A percentile compares a stretch with the other conserved stretches of the same genome.
phyloP scores from a whole-genome alignment of 805 yeast species.

The Nakazawaea pomicola region DNA sequence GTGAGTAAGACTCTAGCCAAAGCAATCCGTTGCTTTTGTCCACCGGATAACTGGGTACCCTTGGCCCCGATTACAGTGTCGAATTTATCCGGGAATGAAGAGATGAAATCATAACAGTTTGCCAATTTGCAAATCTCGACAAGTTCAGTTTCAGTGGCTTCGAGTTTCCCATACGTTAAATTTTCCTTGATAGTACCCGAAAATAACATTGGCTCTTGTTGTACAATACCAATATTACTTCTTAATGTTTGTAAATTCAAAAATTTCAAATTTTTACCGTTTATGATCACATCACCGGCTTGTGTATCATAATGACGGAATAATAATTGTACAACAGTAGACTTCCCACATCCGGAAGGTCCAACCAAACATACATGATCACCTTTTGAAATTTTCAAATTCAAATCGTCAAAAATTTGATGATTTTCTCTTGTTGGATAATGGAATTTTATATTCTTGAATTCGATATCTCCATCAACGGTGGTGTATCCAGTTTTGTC shows the following conservation, averaged over 20 bases:
- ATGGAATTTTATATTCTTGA: constrained; percentile 59
- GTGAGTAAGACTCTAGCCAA: constrained; percentile 81
- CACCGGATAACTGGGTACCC: constrained; percentile 88
- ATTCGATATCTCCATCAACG: constrained; percentile 51
- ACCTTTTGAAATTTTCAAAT: constrained; percentile 64
- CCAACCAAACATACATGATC: constrained; percentile 93
- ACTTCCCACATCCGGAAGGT: constrained; percentile 96
- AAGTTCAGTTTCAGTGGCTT: constrained; percentile 57
- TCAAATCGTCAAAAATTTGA: constrained; percentile 55
- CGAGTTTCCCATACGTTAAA: constrained; percentile 66
- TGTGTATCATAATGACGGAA: constrained; percentile 80
- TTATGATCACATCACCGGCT: constrained; percentile 58
- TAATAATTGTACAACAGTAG: constrained; percentile 76
- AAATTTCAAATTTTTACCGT: constrained; percentile 55
- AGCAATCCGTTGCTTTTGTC: constrained; percentile 91
- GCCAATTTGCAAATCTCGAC: constrained; percentile 61
- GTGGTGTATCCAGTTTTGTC: constrained; percentile 20
- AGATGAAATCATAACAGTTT: constrained; percentile 65
- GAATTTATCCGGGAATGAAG: constrained; percentile 74
- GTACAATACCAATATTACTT: constrained; percentile 78
- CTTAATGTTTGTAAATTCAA: constrained; percentile 72
- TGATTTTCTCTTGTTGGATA: constrained; percentile 84
- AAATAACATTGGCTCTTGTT: constrained; percentile 87
- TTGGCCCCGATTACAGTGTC: constrained; percentile 84
- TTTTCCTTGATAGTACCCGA: constrained; percentile 84